These are phyloP conservation scores for Stenocarpella maydis DNA, from an alignment of 2,329 filamentous ascomycete species.

Conservation along the genomic window DNA sequence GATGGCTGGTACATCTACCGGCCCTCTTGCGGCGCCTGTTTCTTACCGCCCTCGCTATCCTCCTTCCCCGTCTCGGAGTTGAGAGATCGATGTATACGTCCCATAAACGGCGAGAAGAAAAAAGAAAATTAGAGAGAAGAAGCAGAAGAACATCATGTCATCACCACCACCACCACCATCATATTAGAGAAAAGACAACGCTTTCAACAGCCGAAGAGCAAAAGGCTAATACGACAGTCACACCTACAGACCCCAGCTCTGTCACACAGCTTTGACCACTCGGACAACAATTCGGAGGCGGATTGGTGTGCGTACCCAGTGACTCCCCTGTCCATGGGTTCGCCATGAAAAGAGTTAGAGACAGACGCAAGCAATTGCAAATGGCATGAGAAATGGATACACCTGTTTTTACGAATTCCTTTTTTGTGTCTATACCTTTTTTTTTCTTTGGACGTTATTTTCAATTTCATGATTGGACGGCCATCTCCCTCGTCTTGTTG, in stretches of 20 bases:
- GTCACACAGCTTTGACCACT: slow-evolving; percentile 76
- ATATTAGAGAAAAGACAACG: slow-evolving; percentile 19
- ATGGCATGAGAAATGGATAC: background rate
- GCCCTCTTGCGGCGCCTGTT: slow-evolving; percentile 36
- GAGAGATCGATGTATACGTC: slow-evolving; percentile 17
- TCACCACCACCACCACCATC: background rate
- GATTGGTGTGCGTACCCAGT: slow-evolving; percentile 71
- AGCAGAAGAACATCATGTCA: background rate
- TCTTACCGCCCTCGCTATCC: slow-evolving; percentile 36
- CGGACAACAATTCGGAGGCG: slow-evolving; percentile 66
- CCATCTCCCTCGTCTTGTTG: slow-evolving; percentile 1
- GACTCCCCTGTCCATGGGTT: slow-evolving; percentile 73
- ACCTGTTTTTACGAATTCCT: background rate
- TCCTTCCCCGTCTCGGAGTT: slow-evolving; percentile 34
- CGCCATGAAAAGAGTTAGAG: slow-evolving; percentile 31
- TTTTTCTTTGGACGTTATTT: background rate
- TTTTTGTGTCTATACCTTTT: slow-evolving; percentile 25
- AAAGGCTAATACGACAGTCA: slow-evolving; percentile 55
- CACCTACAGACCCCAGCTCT: slow-evolving; percentile 75
- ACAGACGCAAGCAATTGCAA: slow-evolving; percentile 23
- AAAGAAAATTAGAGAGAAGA: background rate
- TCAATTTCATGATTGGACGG: slow-evolving; percentile 20
- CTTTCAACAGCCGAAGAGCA: slow-evolving; percentile 25
- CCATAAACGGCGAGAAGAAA: slow-evolving; percentile 17
- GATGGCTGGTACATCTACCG: slow-evolving; percentile 30